Base-by-base conservation (phyloP, 2,329 filamentous ascomycete species). In the Venturia pyrina region DNA sequence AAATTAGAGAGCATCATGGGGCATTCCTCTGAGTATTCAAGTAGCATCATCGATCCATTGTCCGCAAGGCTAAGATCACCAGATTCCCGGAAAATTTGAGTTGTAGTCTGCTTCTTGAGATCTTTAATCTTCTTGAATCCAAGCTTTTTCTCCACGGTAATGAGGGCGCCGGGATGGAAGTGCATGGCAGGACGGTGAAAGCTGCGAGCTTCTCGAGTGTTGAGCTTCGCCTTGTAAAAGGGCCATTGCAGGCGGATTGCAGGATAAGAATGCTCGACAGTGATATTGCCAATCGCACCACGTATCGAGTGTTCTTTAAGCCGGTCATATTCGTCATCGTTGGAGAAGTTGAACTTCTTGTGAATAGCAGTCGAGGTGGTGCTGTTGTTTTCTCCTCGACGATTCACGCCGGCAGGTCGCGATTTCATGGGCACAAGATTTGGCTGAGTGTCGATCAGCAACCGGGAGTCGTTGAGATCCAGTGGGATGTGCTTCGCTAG, bases 21-120 rank as follows among this genome's bases (percentile, higher is more conserved):
- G 68, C 91, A 89, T 72, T 97, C 92, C 76, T 99, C 95, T 10
- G 91, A 96, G 75, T 99, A 99, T 76, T 99, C 95, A 43, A 98
- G 88, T 17, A 99, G 83, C 5, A 97, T 83, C 24, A 91, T 88
- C 53, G 87, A 89, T 0, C 93, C 92, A 73, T 96, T 97, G 76
- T 99, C 95, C 68, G 86, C 89, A 70, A 97, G 81, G 34, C 90
- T 91, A 21, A 99, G 81, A 71, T 96, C 90, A 73, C 89, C 91
- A 0, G 92, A 91, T 28, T 85, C 85, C 37, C 85, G 84, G 76
- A 93, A 99, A 62, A 93, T 87, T 65, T 89, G 88, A 1, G 89
- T 85, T 69, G 37, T 88, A 85, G 71, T 91, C 90, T 67, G 89
- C 89, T 76, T 90, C 78, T 96, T 96, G 67, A 88, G 87, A 79